Base-by-base conservation (phyloP, 345 rosid genomes). In the Gossypium thurberi region DNA sequence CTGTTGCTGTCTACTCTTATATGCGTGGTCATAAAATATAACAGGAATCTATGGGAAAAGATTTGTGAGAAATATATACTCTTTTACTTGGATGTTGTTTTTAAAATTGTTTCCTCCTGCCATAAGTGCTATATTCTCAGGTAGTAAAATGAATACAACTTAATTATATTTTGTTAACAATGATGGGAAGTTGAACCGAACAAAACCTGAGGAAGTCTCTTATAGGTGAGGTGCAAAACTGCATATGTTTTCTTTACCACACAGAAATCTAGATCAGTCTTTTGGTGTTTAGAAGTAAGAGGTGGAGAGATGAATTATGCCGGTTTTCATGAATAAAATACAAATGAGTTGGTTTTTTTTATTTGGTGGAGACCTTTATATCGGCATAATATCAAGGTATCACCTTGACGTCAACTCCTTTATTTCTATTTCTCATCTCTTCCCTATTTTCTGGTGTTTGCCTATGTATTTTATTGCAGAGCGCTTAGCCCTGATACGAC, bases 401-500 rank as follows among this genome's bases (percentile, higher is more conserved):
- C 37, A 23, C 14, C 55, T 48, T 67, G 57, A 14, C 13, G 3
- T 47, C 57, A 48, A 25, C 43, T 67, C 6, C 10, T 47, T 25
- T 4, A 10, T 15, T 66, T 23, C 1, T 12, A 1, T 67, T 47
- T 23, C 57, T 67, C 8, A n/a, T 67, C 28, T 66, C 33, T 65
- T 10, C n/a, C 2, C 10, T 12, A 65, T 66, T 66, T 9, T 47
- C 71, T 47, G 57, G 15, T 67, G 43, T 23, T 47, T 21, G 23
- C 43, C 48, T 0, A 25, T 58, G 2, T 33, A 13, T 67, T 15
- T 15, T 28, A 37, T 20, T 75, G 56, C 83, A 93, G 98, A 94
- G 73, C 97, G 97, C 58, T 76, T 91, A 74, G 88, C 87, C 79
- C 83, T 94, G 62, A 90, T 94, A 72, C 92, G 96, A 21, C 97